phyloP scores from a whole-genome alignment of 208 protist species.

The Endotrypanum monterogeii region DNA sequence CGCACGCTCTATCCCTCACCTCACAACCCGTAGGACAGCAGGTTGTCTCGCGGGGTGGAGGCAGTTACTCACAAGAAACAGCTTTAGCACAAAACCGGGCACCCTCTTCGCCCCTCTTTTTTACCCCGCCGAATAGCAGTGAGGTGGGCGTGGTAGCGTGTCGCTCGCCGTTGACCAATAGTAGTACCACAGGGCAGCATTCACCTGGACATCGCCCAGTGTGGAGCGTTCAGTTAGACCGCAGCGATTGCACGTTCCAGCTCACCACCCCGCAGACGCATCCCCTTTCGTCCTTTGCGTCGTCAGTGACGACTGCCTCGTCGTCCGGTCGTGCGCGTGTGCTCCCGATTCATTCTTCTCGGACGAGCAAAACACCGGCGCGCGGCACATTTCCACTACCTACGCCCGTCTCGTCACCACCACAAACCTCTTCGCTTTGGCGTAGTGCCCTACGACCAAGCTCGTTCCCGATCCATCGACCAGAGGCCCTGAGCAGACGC shows the following conservation, averaged over 20 bases:
- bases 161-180: neutral
- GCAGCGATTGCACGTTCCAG: neutral
- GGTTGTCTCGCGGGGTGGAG: neutral
- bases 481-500: neutral
- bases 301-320: neutral
- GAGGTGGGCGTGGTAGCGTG: neutral
- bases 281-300: neutral
- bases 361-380: neutral
- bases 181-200: neutral
- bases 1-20: neutral
- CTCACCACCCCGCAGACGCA: neutral
- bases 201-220: no score
- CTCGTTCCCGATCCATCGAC: neutral
- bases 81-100: neutral
- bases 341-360: slow-evolving; percentile 1
- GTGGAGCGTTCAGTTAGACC: neutral
- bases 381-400: neutral
- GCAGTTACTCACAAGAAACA: no score
- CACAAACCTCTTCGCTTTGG: slow-evolving; percentile 2
- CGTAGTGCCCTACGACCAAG: slow-evolving; percentile 3
- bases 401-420: slow-evolving; percentile 1
- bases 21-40: neutral
- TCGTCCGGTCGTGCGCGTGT: neutral
- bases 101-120: neutral
- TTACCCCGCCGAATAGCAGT: slow-evolving; percentile 1